Base-by-base conservation (phyloP, 768 basidiomycete genomes). In the Suillus occidentalis region DNA sequence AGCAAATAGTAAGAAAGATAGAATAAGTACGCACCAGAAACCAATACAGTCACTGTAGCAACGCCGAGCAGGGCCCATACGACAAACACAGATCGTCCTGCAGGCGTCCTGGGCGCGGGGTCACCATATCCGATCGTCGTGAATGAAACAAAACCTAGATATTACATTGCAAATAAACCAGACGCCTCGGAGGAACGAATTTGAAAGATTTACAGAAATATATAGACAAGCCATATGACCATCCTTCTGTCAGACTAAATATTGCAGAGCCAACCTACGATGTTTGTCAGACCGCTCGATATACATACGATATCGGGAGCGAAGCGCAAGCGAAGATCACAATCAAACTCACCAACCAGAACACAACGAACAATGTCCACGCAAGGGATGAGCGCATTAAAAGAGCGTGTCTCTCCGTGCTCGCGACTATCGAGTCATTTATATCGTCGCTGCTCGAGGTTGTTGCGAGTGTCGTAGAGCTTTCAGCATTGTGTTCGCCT, bases 61-160 rank as follows among this genome's bases (percentile, higher is more conserved):
- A 92, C 88, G 18, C 91, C 92, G 8, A 92, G 75, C 42, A 94
- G 74, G 0, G 91, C 89, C 92, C 92, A 93, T 3, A 86, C 84
- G 47, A 92, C 83, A 72, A 94, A 94, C 40, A 94, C 81, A 16
- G 89, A 85, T 28, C 90, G 85, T 13, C 92, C 92, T 4, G 89
- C 85, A 13, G 88, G 85, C 0, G 89, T 87, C 59, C 73, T 71
- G 0, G 90, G 91, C 0, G 84, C 67, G 16, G 81, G 77, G 69
- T 93, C 91, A 75, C 85, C 88, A 67, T 88, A 91, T 16, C 91
- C 92, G 36, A 92, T 87, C 1, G 89, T 91, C 0, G 85, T 85
- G 77, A 94, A 92, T 12, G 89, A 75, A 59, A 89, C 77, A 69
- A 91, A 89, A 71, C 90, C 90, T 91, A 66, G 39, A 2, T 20